These are phyloP conservation scores for Lactifluus hygrophoroides DNA, from an alignment of 768 basidiomycete species.

Conservation along the genomic window DNA sequence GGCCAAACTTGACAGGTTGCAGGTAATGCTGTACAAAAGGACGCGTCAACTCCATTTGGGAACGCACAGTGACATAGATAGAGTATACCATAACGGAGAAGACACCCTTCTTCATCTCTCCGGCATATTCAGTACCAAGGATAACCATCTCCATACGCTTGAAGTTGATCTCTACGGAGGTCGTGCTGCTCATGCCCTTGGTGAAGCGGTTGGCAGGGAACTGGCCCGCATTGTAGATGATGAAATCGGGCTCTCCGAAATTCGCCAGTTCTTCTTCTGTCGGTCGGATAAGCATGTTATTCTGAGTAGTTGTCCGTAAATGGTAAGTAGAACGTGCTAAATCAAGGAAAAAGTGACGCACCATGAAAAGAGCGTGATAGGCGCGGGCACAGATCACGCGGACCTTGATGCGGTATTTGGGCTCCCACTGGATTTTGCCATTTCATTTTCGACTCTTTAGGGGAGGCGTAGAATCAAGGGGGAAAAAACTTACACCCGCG, in stretches of 20 bases:
- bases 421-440: slow-evolving; percentile 66
- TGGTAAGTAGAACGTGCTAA: not conserved
- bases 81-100: slow-evolving; percentile 86
- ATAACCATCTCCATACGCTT: slow-evolving; percentile 99
- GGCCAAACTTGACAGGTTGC: slow-evolving; percentile 97
- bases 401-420: slow-evolving; percentile 99
- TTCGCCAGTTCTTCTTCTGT: slow-evolving; percentile 87
- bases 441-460: too few relatives aligned
- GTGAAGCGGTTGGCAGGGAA: slow-evolving; percentile 99
- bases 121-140: slow-evolving; percentile 95
- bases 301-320: slow-evolving; percentile 35
- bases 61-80: not conserved
- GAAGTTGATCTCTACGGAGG: slow-evolving; percentile 99
- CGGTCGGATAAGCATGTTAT: slow-evolving; percentile 99
- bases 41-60: slow-evolving; percentile 10
- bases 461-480: too few relatives aligned
- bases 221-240: slow-evolving; percentile 99
- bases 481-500: slow-evolving; percentile 60
- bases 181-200: slow-evolving; percentile 98
- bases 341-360: slow-evolving; percentile 32
- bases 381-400: slow-evolving; percentile 97
- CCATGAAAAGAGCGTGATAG: slow-evolving; percentile 99
- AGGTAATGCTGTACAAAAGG: slow-evolving; percentile 68
- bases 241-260: slow-evolving; percentile 98
- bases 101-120: slow-evolving; percentile 99